Percentiles rank a stretch among this genome's conserved stretches.
These are phyloP conservation scores for Mortierella sp. DNA, from an alignment of 371 early-diverging fungal species.

Conservation along the genomic window DNA sequence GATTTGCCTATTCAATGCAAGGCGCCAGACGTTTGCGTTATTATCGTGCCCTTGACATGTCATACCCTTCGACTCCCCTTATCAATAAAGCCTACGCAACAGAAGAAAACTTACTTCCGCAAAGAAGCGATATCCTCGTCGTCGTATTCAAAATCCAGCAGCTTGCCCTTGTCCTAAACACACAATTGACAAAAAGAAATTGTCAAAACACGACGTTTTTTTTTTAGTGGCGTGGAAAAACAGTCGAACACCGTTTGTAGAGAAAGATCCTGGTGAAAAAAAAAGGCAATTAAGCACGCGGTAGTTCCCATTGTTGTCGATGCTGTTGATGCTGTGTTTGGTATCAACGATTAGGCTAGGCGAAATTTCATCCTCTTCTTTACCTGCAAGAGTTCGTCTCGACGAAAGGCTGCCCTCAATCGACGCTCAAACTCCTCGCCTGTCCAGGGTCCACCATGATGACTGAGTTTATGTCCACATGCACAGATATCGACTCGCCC, in stretches of 20 bases:
- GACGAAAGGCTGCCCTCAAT: conserved; percentile 63
- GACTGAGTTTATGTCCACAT: conserved; percentile 63
- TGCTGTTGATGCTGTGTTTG: neutral
- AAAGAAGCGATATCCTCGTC: conserved; percentile 65
- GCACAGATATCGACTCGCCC: conserved; percentile 57
- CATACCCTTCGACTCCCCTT: neutral
- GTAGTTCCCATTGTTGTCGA: neutral
- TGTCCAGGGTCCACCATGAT: conserved; percentile 62
- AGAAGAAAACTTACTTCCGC: conserved; percentile 58
- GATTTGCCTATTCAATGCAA: conserved; percentile 31
- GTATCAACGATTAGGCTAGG: too few species aligned
- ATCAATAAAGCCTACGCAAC: neutral
- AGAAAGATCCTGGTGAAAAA: neutral
- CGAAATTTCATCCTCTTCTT: neutral
- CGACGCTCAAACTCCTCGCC: conserved; percentile 63
- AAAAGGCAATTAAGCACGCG: too few species aligned
- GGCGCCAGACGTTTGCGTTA: neutral
- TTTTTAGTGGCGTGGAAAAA: conserved; percentile 20
- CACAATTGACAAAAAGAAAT: too few species aligned
- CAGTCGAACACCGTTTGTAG: neutral
- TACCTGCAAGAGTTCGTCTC: conserved; percentile 65
- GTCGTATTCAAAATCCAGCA: conserved; percentile 62
- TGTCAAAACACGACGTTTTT: neutral
- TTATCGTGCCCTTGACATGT: neutral
- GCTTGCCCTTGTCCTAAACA: conserved; percentile 65